A percentile compares a stretch with the other conserved stretches of the same genome.
phyloP scores from a whole-genome alignment of 2,329 filamentous ascomycete species.

The Didymellaceae sp. region DNA sequence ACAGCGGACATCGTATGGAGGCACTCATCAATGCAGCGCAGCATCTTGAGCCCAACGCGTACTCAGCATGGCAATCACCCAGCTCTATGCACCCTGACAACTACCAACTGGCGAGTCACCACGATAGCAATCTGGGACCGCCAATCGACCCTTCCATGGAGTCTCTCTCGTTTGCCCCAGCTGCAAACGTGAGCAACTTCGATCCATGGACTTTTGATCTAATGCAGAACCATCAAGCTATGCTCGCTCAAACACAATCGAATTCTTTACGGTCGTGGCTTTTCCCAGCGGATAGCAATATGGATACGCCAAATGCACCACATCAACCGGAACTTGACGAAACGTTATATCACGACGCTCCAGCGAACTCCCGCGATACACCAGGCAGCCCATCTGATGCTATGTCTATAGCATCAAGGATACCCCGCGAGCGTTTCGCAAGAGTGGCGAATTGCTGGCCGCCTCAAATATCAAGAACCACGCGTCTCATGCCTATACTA shows the following conservation, averaged over 20 bases:
- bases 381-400: conserved; percentile 45
- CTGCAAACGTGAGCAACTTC: conserved; percentile 43
- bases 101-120: conserved; percentile 37
- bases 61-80: conserved; percentile 44
- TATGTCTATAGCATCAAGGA: conserved; percentile 47
- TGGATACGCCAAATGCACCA: conserved; percentile 33
- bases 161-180: conserved; percentile 44
- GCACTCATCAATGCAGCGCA: conserved; percentile 48
- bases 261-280: conserved; percentile 48
- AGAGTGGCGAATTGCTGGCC: conserved; percentile 50
- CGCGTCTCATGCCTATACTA: conserved; percentile 43
- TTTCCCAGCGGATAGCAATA: conserved; percentile 42
- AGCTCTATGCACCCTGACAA: conserved; percentile 18
- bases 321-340: conserved; percentile 42
- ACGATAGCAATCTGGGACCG: conserved; percentile 42
- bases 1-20: conserved; percentile 45
- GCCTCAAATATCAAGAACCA: conserved; percentile 38
- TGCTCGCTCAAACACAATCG: conserved; percentile 45
- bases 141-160: conserved; percentile 49
- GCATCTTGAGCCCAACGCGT: conserved; percentile 41
- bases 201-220: conserved; percentile 49
- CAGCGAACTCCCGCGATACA: conserved; percentile 32
- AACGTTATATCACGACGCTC: conserved; percentile 39
- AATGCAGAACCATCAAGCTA: conserved; percentile 45
- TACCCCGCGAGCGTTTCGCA: conserved; percentile 48